phyloP scores from a whole-genome alignment of 371 early-diverging fungal species.

The Entomophthora muscae region DNA sequence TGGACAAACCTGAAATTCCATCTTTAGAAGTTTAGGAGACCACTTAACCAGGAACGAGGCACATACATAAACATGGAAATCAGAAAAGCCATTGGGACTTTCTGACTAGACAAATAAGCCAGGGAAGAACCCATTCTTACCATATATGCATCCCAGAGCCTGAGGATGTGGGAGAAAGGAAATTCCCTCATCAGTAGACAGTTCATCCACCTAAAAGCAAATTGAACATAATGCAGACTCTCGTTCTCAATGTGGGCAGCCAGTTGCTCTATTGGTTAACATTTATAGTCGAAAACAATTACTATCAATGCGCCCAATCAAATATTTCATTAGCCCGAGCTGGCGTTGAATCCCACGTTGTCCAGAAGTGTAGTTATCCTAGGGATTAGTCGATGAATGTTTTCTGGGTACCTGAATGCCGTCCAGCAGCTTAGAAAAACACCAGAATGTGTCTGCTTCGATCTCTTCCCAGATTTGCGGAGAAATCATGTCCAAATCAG shows the following conservation, averaged over 20 bases:
- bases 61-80: constrained; percentile 93
- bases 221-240: constrained; percentile 91
- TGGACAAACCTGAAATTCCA: constrained; percentile 64
- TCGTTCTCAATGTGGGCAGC: constrained; percentile 65
- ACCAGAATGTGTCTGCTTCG: constrained; percentile 94
- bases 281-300: constrained; percentile 10
- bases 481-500: constrained; percentile 28
- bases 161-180: constrained; percentile 58
- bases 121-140: constrained; percentile 18
- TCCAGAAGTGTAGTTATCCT: constrained; percentile 74
- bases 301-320: constrained; percentile 82
- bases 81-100: constrained; percentile 76
- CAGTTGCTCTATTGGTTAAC: constrained; percentile 32
- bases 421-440: constrained; percentile 83
- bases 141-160: constrained; percentile 97
- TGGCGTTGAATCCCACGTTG: constrained; percentile 94
- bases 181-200: constrained; percentile 96
- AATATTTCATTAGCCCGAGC: constrained; percentile 64
- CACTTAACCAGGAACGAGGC: constrained; percentile 91
- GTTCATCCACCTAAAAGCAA: constrained; percentile 99
- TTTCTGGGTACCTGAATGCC: constrained; percentile 58
- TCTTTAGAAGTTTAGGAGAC: constrained; percentile 58
- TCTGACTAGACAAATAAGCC: constrained; percentile 45
- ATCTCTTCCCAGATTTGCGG: constrained; percentile 39
- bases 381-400: constrained; percentile 4